Base-by-base conservation (phyloP, 257 asterid genomes). In the Cinchona pubescens region DNA sequence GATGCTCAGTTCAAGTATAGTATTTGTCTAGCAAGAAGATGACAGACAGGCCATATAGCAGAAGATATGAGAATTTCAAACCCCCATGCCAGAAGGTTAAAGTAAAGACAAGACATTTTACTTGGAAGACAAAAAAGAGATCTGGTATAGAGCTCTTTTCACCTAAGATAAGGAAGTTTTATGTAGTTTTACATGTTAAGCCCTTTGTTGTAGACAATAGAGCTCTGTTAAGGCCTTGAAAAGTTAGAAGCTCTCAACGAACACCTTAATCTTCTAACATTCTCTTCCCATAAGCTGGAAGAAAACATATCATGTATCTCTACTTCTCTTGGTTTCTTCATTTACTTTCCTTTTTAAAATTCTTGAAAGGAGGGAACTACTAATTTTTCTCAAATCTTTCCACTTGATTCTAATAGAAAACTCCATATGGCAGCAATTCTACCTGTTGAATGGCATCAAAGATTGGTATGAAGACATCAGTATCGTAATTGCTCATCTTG, bases 401-500 rank as follows among this genome's bases (percentile, higher is more conserved):
- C 15, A 58, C 66, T 2, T n/a, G 15, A 55, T 55, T 55, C 29
- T 55, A 23, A 55, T 2, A 19, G 2, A 56, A 7, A 51, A 56
- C 3, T 56, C 30, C 32, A 56, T 23, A 3, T 23, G 15, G 62
- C 62, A 7, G 4, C 5, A 3, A 56, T n/a, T 56, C 79, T 86
- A 92, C 97, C 97, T 88, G 80, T 66, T 92, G 92, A 78, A 95
- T 92, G 69, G 98, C 96, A 63, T 82, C 87, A 71, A 95, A 95
- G 74, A 95, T 90, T 72, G 96, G 97, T 80, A 87, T 34, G 87
- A 95, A 95, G 75, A 92, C 79, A 72, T 95, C 99, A 32, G 99
- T 95, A 62, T 95, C 98, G 62, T 95, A 95, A 84, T 95, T 95
- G 91, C 99, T 95, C 99, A 92, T 91, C 88, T 86, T 90, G 72